Conservation (phyloP, 805 yeast genomes). For the Ogataea minuta region DNA sequence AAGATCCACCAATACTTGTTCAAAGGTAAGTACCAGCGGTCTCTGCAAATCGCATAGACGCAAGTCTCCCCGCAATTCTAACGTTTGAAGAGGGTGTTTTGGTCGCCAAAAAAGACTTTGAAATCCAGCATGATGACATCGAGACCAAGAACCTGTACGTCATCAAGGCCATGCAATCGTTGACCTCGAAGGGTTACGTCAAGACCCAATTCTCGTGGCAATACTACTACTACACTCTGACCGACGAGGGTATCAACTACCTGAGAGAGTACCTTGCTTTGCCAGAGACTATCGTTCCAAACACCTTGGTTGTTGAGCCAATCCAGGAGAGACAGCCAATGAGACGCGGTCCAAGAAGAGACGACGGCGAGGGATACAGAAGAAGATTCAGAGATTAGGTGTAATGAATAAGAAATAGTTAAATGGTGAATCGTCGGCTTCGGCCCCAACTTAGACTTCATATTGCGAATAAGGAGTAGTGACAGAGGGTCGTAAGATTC, state of each 20-base stretch:
- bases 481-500: too few species aligned
- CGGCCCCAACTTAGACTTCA: too few species aligned
- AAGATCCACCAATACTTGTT: conserved; percentile 98
- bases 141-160: conserved; percentile 97
- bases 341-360: conserved; percentile 52
- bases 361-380: conserved; percentile 54
- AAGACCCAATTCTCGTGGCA: conserved; percentile 99
- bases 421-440: background rate
- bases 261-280: conserved; percentile 97
- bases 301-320: conserved; percentile 94
- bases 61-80: conserved; percentile 16
- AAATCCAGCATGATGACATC: conserved; percentile 96
- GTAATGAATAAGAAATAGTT: conserved; percentile 9
- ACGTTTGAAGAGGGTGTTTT: conserved; percentile 87
- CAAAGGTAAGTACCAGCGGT: conserved; percentile 70
- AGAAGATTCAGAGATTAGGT: conserved; percentile 50
- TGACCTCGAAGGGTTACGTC: conserved; percentile 98
- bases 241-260: conserved; percentile 99
- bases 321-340: conserved; percentile 68
- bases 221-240: conserved; percentile 99
- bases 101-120: conserved; percentile 99
- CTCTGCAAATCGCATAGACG: background rate
- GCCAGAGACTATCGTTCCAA: conserved; percentile 98
- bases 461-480: too few species aligned
- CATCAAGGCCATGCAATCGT: conserved; percentile 98